These are phyloP conservation scores for Mucor plumbeus DNA, from an alignment of 371 early-diverging fungal genomes.

Conservation along the genomic window DNA sequence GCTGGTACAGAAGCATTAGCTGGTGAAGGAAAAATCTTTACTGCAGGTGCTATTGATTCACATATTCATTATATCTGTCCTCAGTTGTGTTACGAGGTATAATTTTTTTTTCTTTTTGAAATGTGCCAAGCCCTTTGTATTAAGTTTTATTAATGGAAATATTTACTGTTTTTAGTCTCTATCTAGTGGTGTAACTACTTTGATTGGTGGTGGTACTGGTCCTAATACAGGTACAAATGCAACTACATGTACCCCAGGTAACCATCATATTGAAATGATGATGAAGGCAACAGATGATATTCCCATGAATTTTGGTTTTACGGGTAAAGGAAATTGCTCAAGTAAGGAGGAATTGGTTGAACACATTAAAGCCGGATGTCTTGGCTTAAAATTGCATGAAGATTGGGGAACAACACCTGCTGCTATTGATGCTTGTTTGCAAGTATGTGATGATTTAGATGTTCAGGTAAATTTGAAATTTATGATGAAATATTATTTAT, in stretches of 20 bases:
- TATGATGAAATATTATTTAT: not conserved
- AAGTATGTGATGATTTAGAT: conserved; percentile 86
- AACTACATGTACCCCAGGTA: conserved; percentile 92
- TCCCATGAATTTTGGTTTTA: conserved; percentile 91
- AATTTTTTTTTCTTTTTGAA: not conserved
- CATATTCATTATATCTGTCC: conserved; percentile 95
- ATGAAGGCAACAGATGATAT: conserved; percentile 84
- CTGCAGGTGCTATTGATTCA: conserved; percentile 91
- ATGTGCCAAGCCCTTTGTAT: not conserved
- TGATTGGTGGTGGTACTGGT: conserved; percentile 95
- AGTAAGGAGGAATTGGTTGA: conserved; percentile 70
- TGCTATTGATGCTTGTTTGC: conserved; percentile 88
- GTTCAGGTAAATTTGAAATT: conserved; percentile 58
- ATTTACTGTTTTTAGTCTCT: conserved; percentile 58
- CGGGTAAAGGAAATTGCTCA: conserved; percentile 91
- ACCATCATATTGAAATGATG: conserved; percentile 83
- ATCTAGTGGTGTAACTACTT: conserved; percentile 85
- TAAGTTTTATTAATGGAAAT: not conserved
- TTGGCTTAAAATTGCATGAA: conserved; percentile 94
- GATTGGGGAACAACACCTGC: conserved; percentile 95
- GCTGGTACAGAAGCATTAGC: conserved; percentile 89
- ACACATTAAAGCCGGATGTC: conserved; percentile 85
- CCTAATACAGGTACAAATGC: conserved; percentile 95
- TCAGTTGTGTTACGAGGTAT: conserved; percentile 78
- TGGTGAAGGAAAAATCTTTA: conserved; percentile 89